Conservation (phyloP, 441 rosid genomes). For the Theobroma grandiflorum region DNA sequence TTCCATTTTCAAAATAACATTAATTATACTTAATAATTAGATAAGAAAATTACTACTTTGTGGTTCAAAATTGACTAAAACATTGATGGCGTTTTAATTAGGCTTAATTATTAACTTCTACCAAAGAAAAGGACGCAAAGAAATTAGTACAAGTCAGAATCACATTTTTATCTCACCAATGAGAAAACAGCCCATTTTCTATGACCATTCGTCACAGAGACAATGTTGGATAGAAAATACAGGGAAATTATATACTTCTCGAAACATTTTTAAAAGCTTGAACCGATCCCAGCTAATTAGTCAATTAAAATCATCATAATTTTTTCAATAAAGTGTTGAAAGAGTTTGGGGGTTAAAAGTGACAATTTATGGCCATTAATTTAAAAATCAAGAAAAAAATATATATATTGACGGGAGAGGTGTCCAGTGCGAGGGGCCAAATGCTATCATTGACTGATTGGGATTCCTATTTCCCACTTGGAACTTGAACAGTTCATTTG, state of each 20-base stretch:
- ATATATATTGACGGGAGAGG: background rate
- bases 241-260: too few species aligned
- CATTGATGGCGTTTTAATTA: background rate
- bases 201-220: too few species aligned
- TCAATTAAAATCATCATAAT: background rate
- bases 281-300: background rate
- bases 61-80: background rate
- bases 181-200: too few species aligned
- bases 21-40: background rate
- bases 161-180: background rate
- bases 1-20: background rate
- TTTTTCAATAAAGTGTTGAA: background rate
- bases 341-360: background rate
- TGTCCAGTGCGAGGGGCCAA: constrained; percentile 9
- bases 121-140: background rate
- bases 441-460: background rate
- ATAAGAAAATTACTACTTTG: background rate
- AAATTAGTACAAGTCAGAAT: background rate
- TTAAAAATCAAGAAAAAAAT: background rate
- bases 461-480: background rate
- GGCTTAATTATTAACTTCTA: background rate
- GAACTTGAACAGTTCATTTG: background rate
- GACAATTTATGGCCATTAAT: background rate
- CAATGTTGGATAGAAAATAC: too few species aligned
- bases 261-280: too few species aligned